Percentiles rank a stretch among this genome's conserved stretches.
These are phyloP conservation scores for Neurospora sp. DNA, from an alignment of 495 filamentous ascomycete genomes.

Conservation along the genomic window DNA sequence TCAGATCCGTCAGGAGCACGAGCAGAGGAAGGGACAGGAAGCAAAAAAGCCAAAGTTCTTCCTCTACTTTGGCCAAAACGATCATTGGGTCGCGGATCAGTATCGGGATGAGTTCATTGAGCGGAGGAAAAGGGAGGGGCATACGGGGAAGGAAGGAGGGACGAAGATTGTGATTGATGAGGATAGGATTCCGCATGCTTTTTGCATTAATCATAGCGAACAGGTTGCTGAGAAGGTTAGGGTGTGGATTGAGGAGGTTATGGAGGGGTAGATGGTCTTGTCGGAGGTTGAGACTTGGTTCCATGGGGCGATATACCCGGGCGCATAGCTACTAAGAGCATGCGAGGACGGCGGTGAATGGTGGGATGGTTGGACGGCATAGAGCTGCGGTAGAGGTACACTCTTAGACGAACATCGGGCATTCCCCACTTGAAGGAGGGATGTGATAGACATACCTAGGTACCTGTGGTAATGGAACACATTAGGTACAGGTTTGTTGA, in stretches of 20 bases:
- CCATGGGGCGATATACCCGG: background rate
- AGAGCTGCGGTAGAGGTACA: background rate
- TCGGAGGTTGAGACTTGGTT: too few relatives aligned
- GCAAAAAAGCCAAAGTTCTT: slow-evolving; percentile 42
- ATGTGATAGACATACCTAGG: too few relatives aligned
- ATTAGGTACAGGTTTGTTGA: too few relatives aligned
- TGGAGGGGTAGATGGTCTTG: background rate
- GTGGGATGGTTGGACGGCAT: background rate
- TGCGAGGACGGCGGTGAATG: background rate
- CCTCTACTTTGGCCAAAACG: slow-evolving; percentile 69
- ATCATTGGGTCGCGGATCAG: slow-evolving; percentile 74
- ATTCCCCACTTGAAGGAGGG: background rate
- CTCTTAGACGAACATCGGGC: background rate
- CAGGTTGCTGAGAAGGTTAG: slow-evolving; percentile 56
- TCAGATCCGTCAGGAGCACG: background rate
- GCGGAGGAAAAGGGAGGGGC: slow-evolving; percentile 26
- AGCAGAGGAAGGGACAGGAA: slow-evolving; percentile 1
- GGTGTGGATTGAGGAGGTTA: slow-evolving; percentile 50
- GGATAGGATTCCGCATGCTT: slow-evolving; percentile 64
- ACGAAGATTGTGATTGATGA: slow-evolving; percentile 66
- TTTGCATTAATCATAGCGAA: slow-evolving; percentile 63
- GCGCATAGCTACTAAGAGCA: background rate
- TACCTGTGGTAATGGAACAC: too few relatives aligned
- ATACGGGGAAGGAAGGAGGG: slow-evolving; percentile 22
- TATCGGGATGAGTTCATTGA: slow-evolving; percentile 66